Percentiles rank a stretch among this genome's conserved stretches.
These are phyloP conservation scores for Adansonia madagascariensis DNA, from an alignment of 441 rosid species.

Conservation along the genomic window DNA sequence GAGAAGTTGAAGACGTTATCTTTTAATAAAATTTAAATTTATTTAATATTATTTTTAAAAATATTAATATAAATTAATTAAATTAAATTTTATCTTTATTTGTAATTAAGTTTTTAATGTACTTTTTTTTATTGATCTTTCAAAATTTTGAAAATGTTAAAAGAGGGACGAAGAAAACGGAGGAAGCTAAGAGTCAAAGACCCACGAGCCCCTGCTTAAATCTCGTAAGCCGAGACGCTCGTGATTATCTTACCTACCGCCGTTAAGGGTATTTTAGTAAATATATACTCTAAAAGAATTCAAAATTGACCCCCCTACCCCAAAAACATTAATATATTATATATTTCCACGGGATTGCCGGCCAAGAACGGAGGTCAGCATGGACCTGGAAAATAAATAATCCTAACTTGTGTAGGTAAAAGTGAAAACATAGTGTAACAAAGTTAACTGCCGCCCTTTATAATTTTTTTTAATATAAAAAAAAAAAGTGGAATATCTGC, in stretches of 20 bases:
- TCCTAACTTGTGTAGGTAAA: neutral
- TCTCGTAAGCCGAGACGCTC: constrained; percentile 29
- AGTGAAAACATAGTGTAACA: neutral
- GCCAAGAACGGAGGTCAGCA: constrained; percentile 2
- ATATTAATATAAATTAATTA: too few species aligned
- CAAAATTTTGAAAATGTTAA: neutral
- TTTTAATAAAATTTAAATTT: too few species aligned
- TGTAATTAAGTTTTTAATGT: too few species aligned
- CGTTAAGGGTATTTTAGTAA: neutral
- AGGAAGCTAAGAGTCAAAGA: neutral
- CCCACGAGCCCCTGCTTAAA: neutral
- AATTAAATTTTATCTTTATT: too few species aligned
- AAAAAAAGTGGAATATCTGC: neutral
- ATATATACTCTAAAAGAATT: neutral
- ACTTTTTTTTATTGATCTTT: neutral
- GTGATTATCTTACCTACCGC: constrained; percentile 24
- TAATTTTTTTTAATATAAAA: too few species aligned
- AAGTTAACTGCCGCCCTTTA: neutral
- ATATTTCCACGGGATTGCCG: neutral
- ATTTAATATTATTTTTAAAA: too few species aligned
- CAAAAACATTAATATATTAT: too few species aligned
- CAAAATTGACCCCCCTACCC: neutral
- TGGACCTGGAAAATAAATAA: neutral
- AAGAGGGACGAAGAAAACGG: too few species aligned
- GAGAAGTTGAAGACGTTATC: too few species aligned